phyloP scores from a whole-genome alignment of 202 grass and related monocot genomes.

The Setaria italica region DNA sequence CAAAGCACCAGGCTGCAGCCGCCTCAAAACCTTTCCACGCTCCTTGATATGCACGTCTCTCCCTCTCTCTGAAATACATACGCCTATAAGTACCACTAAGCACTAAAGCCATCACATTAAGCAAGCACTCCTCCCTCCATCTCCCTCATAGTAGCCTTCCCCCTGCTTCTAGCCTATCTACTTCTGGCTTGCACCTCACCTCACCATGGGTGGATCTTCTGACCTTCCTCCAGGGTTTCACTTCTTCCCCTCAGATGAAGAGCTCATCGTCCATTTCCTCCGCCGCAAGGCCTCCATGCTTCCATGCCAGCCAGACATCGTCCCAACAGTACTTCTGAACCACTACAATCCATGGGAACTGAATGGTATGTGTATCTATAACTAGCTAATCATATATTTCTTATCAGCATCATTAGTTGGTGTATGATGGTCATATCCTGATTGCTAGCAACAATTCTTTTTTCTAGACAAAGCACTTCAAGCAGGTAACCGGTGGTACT shows the following conservation, averaged over 20 bases:
- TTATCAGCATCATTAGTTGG: constrained; percentile 5
- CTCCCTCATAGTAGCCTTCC: constrained; percentile 22
- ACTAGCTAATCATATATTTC: constrained; percentile 6
- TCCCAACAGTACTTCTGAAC: constrained; percentile 71
- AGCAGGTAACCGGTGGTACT: constrained; percentile 78
- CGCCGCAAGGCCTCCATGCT: constrained; percentile 65
- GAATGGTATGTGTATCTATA: constrained; percentile 51
- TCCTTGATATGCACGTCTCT: constrained; percentile 56
- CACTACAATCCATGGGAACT: constrained; percentile 86
- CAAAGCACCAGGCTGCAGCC: constrained; percentile 53
- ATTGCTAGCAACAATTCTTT: constrained; percentile 28
- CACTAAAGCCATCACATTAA: constrained; percentile 50
- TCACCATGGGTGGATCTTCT: constrained; percentile 64
- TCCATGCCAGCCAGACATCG: constrained; percentile 72
- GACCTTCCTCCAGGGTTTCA: constrained; percentile 92
- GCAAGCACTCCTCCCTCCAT: constrained; percentile 45
- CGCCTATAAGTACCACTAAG: constrained; percentile 56
- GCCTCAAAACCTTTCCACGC: constrained; percentile 52
- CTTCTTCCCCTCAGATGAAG: constrained; percentile 94
- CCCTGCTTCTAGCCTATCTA: constrained; percentile 38
- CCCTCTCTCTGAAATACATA: constrained; percentile 40
- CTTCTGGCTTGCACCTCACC: constrained; percentile 41
- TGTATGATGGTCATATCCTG: constrained; percentile 20
- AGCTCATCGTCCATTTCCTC: constrained; percentile 90
- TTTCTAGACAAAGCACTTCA: constrained; percentile 85